These are phyloP conservation scores for Lentinula guzmanii DNA, from an alignment of 768 basidiomycete species.

Conservation along the genomic window DNA sequence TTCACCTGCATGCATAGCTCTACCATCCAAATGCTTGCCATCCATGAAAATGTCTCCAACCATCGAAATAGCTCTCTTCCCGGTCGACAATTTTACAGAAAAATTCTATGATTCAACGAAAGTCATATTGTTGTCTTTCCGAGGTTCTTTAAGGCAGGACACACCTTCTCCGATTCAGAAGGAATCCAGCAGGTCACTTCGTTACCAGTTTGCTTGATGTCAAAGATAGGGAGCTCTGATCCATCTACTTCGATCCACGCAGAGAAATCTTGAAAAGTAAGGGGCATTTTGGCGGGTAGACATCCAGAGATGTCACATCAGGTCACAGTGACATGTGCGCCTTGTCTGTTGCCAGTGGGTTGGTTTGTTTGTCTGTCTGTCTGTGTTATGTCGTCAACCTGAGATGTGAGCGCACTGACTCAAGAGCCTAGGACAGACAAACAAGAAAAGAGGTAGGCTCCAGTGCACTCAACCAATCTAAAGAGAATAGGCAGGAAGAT, in stretches of 20 bases:
- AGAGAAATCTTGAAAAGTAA: neutral
- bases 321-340: neutral
- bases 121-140: neutral
- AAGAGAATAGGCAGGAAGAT: no score
- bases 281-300: neutral
- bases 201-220: neutral
- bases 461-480: no score
- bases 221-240: neutral
- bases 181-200: neutral
- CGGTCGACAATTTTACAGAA: neutral
- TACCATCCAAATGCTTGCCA: neutral
- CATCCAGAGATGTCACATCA: neutral
- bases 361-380: no score
- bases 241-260: constrained; percentile 1
- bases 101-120: neutral
- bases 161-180: neutral
- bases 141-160: neutral
- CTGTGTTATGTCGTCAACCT: no score
- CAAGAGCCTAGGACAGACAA: no score
- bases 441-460: no score
- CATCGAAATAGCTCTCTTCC: neutral
- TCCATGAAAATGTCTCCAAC: neutral
- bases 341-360: no score
- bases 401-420: no score
- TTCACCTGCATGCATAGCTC: neutral